Percentiles rank a stretch among this genome's conserved stretches.
Conservation (phyloP, 768 basidiomycete species). For the Phaeotremella skinneri region DNA sequence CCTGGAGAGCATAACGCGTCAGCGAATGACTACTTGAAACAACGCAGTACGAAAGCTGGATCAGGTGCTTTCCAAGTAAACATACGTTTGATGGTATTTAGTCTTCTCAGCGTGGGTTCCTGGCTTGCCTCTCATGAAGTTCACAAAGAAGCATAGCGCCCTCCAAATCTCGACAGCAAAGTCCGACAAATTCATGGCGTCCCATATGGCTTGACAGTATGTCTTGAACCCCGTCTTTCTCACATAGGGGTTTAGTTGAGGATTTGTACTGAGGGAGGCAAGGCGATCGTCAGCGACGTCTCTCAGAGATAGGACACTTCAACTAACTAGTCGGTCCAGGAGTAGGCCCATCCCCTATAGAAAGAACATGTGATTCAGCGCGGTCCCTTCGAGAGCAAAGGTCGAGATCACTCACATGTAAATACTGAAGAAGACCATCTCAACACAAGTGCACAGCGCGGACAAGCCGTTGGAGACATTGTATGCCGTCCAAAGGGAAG, state of each 20-base stretch:
- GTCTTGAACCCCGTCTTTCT: slow-evolving; percentile 26
- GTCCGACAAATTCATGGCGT: slow-evolving; percentile 54
- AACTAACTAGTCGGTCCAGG: slow-evolving; percentile 62
- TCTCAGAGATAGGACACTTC: slow-evolving; percentile 12
- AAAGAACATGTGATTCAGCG: background rate
- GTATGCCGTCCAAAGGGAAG: slow-evolving; percentile 74
- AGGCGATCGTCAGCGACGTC: slow-evolving; percentile 1
- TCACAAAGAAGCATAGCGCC: slow-evolving; percentile 65
- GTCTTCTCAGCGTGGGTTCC: slow-evolving; percentile 27
- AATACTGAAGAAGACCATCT: slow-evolving; percentile 57
- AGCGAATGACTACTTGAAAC: no score
- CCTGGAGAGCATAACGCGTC: background rate
- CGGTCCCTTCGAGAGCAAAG: background rate
- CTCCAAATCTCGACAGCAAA: slow-evolving; percentile 64
- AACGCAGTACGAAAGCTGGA: no score
- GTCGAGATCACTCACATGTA: slow-evolving; percentile 15
- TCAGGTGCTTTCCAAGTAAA: slow-evolving; percentile 4
- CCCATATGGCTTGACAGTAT: slow-evolving; percentile 39
- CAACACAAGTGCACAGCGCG: slow-evolving; percentile 76
- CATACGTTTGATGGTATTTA: slow-evolving; percentile 32
- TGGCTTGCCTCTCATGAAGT: slow-evolving; percentile 52
- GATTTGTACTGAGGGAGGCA: slow-evolving; percentile 17
- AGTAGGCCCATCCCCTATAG: slow-evolving; percentile 83
- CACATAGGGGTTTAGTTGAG: slow-evolving; percentile 20
- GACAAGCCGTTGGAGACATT: slow-evolving; percentile 82